A percentile compares a stretch with the other conserved stretches of the same genome.
Conservation (phyloP, 495 filamentous ascomycete genomes). For the Aspergillus panamensis region DNA sequence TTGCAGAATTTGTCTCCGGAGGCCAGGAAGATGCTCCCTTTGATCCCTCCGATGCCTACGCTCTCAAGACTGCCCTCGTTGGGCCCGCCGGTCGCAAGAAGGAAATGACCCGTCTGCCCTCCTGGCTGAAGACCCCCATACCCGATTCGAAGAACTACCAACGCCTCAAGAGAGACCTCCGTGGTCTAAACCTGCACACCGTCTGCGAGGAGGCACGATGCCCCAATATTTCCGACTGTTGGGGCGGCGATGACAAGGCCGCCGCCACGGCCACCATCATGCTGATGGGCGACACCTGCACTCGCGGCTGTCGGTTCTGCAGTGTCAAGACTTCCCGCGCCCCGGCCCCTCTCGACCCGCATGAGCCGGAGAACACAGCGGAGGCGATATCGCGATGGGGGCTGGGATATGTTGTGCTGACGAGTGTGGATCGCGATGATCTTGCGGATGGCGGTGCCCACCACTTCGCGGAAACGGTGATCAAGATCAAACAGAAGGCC, state of each 20-base stretch:
- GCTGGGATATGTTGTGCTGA: constrained; percentile 91
- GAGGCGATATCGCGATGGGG: constrained; percentile 93
- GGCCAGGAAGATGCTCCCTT: constrained; percentile 54
- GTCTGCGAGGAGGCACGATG: constrained; percentile 97
- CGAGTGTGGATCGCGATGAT: constrained; percentile 90
- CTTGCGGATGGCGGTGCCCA: constrained; percentile 79
- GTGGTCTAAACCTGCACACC: constrained; percentile 86
- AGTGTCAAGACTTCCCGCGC: constrained; percentile 81
- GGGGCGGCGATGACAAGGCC: constrained; percentile 84
- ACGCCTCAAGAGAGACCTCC: constrained; percentile 87
- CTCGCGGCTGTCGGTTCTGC: constrained; percentile 94
- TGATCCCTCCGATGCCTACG: constrained; percentile 53
- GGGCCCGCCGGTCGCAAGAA: constrained; percentile 74
- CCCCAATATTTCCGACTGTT: constrained; percentile 96
- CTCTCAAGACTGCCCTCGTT: constrained; percentile 72
- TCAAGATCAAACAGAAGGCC: constrained; percentile 86
- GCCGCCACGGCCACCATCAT: constrained; percentile 97
- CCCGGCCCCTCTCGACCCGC: constrained; percentile 83
- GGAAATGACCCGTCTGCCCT: constrained; percentile 85
- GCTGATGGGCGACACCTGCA: constrained; percentile 99
- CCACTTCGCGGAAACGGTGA: constrained; percentile 93
- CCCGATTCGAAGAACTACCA: constrained; percentile 83
- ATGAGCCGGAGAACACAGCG: constrained; percentile 95
- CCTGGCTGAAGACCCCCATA: constrained; percentile 95
- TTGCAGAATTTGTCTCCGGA: constrained; percentile 73